Evolutionary conservation across 129 eudicot species (phyloP), one percentile per base, ranked within the genome.

Genomic region (Mikania micrantha): DNA sequence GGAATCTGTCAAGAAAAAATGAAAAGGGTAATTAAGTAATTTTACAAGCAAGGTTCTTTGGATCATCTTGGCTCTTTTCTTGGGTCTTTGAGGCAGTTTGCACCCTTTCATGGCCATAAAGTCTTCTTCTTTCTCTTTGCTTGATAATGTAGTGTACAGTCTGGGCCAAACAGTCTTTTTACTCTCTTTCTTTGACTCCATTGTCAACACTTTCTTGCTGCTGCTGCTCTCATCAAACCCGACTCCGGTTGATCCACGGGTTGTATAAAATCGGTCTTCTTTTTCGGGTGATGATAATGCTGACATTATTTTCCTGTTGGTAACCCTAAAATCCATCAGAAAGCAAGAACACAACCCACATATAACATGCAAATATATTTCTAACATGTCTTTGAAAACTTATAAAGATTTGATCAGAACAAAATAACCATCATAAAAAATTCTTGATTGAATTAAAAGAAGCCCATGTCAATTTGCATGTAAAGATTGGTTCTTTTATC

Each of bases 121-220:
- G 79, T 89, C 96, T 76, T 89, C 96, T 70, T 89, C 96, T 77
- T 89, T 85, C 67, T 89, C 96, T 75, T 85, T 89, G 67, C 82
- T 85, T 47, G 96, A 85, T 50, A 89, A 67, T 24, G 87, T 73
- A 4, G 83, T 66, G 32, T 21, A 70, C 16, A 88, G 27, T 60
- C 72, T 85, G 4, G 92, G 96, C 96, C 98, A 92, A 67, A 78
- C 95, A 4, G 70, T 44, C 74, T 70, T 79, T 69, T 70, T 83
- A 24, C 57, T 85, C 48, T 85, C 96, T 73, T 81, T 79, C 71
- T 60, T 77, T 48, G 80, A n/a, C 12, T 84, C 86, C 66, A 75
- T 25, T 59, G 57, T 42, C 17, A 72, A 36, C 36, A 63, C 67
- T 36, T 78, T 86, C 65, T 69, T 72, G 77, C 68, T 70, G 61